Evolutionary conservation across 257 asterid species (phyloP), one percentile per base, ranked within the genome.

Genomic region (Forsythia viridissima): DNA sequence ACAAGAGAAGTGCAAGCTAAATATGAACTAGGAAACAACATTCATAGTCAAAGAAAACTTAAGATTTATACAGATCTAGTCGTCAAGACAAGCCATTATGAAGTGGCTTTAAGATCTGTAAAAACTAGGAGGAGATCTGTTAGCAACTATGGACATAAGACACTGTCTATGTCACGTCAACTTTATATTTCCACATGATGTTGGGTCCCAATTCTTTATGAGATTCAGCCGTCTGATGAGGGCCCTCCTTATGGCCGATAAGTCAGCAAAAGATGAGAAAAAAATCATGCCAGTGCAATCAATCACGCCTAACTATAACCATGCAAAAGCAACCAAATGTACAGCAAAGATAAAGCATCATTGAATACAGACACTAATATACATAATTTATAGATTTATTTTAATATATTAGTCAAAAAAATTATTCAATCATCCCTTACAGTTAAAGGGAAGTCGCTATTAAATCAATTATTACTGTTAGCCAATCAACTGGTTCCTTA

Each of bases 231-330:
- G 74, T 78, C 82, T 71, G 70, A 72, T 70, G 90, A 77, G 91
- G 92, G 83, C 76, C 94, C 90, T 85, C 94, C 90, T 85, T 63
- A 42, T 81, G 71, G 78, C 72, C 85, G 81, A 81, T 85, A 82
- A 81, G 75, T 80, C 83, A 68, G 71, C 42, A 82, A 79, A 84
- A 67, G 48, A 78, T 41, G 43, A 71, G 73, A 72, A 67, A 57
- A 77, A 61, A 65, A 82, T 24, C 68, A 57, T 76, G 48, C 70
- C 74, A 73, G 65, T 73, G 63, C 84, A 86, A 86, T 78, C 82
- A 86, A 80, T 82, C 85, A 37, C 84, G 78, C 88, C 86, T 78
- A 81, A 85, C 85, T 76, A 59, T 67, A 65, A 78, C 75, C 92
- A 88, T 86, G 92, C 85, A 88, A 74, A 82, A 80, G 73, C 52